A percentile compares a stretch with the other conserved stretches of the same genome.
phyloP scores from a whole-genome alignment of 2,329 filamentous ascomycete genomes.

The Penicillium digitatum region DNA sequence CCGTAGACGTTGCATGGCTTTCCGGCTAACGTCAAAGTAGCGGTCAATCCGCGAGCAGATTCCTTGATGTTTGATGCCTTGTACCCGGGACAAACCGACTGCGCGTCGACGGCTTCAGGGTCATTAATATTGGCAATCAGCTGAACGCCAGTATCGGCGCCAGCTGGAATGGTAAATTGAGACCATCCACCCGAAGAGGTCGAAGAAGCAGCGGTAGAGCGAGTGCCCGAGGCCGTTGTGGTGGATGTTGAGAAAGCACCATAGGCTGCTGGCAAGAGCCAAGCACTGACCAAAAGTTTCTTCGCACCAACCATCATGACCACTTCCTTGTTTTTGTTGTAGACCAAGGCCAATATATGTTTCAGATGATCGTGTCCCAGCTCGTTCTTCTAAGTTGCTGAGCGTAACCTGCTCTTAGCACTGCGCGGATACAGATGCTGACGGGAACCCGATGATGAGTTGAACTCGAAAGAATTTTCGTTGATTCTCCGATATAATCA shows the following conservation, averaged over 20 bases:
- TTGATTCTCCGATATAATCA: constrained; percentile 18
- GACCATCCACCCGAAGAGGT: constrained; percentile 19
- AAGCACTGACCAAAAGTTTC: constrained; percentile 21
- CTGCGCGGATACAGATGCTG: not conserved
- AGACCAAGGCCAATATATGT: not conserved
- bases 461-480: constrained; percentile 11
- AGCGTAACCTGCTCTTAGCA: not conserved
- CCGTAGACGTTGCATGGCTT: constrained; percentile 69
- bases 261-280: constrained; percentile 27
- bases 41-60: constrained; percentile 49
- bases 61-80: constrained; percentile 50
- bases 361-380: not conserved
- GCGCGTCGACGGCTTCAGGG: constrained; percentile 59
- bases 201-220: not conserved
- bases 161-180: constrained; percentile 49
- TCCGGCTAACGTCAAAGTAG: constrained; percentile 52
- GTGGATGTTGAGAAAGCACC: constrained; percentile 18
- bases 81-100: constrained; percentile 61
- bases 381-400: constrained; percentile 14
- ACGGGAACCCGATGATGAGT: not conserved
- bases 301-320: constrained; percentile 25
- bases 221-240: not conserved
- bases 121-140: constrained; percentile 63
- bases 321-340: not conserved
- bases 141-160: constrained; percentile 45